These are phyloP conservation scores for Grosmannia clavigera DNA, from an alignment of 2,329 filamentous ascomycete species.

Conservation along the genomic window DNA sequence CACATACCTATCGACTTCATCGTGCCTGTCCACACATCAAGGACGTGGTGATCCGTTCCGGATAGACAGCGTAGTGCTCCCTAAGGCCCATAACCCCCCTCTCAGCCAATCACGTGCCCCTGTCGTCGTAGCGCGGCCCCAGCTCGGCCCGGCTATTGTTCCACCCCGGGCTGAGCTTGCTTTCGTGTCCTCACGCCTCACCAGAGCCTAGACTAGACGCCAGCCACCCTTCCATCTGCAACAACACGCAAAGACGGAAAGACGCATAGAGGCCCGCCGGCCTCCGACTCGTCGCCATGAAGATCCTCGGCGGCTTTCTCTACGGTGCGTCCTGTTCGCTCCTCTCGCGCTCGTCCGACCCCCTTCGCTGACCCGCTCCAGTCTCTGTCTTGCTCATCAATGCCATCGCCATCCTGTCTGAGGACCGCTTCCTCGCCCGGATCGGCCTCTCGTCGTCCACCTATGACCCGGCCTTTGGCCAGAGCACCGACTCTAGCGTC, in stretches of 20 bases:
- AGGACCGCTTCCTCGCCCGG: slow-evolving; percentile 84
- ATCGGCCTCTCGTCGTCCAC: slow-evolving; percentile 69
- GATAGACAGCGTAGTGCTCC: no score
- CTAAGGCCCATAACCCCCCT: no score
- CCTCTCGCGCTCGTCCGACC: no score
- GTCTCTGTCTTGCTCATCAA: slow-evolving; percentile 83
- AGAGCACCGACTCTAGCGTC: slow-evolving; percentile 59
- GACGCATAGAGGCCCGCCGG: background rate
- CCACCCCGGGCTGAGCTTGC: background rate
- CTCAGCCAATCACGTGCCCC: no score
- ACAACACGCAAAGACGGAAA: no score
- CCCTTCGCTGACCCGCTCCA: slow-evolving; percentile 19
- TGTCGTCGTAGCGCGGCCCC: background rate
- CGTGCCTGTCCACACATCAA: background rate
- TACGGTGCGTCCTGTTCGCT: slow-evolving; percentile 14
- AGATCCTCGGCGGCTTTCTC: slow-evolving; percentile 21
- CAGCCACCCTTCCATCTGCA: no score
- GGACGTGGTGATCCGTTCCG: no score
- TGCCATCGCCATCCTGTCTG: slow-evolving; percentile 82
- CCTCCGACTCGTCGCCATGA: slow-evolving; percentile 9
- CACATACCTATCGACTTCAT: slow-evolving; percentile 5
- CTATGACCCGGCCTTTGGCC: slow-evolving; percentile 67
- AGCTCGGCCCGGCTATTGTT: background rate
- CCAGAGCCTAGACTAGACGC: no score
- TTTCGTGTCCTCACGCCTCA: background rate